A percentile compares a stretch with the other conserved stretches of the same genome.
phyloP scores from a whole-genome alignment of 2,329 filamentous ascomycete genomes.

The Chaetomium sp. region DNA sequence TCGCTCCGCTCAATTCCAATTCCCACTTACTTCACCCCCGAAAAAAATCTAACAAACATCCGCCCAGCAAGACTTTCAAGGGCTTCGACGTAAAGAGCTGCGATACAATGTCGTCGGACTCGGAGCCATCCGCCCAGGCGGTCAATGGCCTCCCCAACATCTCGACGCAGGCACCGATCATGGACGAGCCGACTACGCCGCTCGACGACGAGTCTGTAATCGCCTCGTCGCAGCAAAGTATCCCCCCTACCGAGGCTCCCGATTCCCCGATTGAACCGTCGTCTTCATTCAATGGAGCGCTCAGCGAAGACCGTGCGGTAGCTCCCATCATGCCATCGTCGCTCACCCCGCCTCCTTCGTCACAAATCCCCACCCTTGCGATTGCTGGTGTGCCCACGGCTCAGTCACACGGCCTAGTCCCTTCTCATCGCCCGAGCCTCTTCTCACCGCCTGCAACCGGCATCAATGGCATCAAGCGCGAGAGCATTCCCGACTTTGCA shows the following conservation, averaged over 20 bases:
- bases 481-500: slow-evolving; percentile 35
- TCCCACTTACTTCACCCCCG: too few species aligned
- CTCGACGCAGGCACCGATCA: slow-evolving; percentile 17
- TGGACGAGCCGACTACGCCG: slow-evolving; percentile 32
- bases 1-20: not conserved
- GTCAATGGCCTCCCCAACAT: slow-evolving; percentile 26
- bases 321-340: slow-evolving; percentile 51
- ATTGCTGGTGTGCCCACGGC: slow-evolving; percentile 19
- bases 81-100: not conserved
- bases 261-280: slow-evolving; percentile 45
- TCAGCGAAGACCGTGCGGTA: slow-evolving; percentile 39
- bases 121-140: slow-evolving; percentile 29
- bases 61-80: too few species aligned
- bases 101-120: slow-evolving; percentile 27
- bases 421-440: slow-evolving; percentile 42
- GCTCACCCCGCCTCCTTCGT: slow-evolving; percentile 51
- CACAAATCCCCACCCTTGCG: slow-evolving; percentile 37
- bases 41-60: too few species aligned
- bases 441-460: slow-evolving; percentile 50
- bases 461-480: slow-evolving; percentile 29
- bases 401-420: slow-evolving; percentile 28
- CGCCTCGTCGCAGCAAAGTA: slow-evolving; percentile 44
- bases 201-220: slow-evolving; percentile 23
- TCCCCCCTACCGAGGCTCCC: slow-evolving; percentile 52
- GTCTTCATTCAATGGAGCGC: slow-evolving; percentile 45